These are phyloP conservation scores for Pseudogymnoascus sp. DNA, from an alignment of 2,329 filamentous ascomycete species.

Conservation along the genomic window DNA sequence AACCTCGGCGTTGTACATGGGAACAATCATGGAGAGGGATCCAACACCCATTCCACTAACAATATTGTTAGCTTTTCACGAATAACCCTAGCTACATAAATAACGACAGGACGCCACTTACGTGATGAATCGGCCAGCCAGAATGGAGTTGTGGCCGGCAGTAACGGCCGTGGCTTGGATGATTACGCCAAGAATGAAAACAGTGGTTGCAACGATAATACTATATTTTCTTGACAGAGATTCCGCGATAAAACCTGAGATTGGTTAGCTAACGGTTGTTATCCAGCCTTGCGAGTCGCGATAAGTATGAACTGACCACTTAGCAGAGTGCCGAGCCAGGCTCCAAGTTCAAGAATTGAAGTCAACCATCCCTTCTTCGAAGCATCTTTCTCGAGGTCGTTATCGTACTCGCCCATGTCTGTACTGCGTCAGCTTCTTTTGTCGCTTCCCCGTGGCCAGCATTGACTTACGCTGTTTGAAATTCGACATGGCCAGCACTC, in stretches of 20 bases:
- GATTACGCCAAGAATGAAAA: conserved; percentile 65
- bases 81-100: neutral
- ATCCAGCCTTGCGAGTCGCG: neutral
- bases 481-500: conserved; percentile 51
- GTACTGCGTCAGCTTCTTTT: conserved; percentile 18
- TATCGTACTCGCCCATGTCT: conserved; percentile 51
- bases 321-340: conserved; percentile 65
- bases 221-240: conserved; percentile 60
- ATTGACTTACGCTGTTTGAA: conserved; percentile 40
- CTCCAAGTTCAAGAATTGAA: conserved; percentile 66
- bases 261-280: conserved; percentile 11
- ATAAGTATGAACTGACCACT: conserved; percentile 26
- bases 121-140: conserved; percentile 66
- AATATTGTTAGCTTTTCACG: neutral
- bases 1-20: conserved; percentile 42
- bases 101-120: neutral
- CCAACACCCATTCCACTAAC: conserved; percentile 57
- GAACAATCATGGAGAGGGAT: conserved; percentile 58
- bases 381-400: conserved; percentile 37
- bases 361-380: conserved; percentile 53
- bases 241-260: conserved; percentile 53
- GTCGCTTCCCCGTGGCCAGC: conserved; percentile 21
- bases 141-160: conserved; percentile 50
- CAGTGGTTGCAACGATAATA: conserved; percentile 54
- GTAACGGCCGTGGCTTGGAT: conserved; percentile 56